phyloP scores from a whole-genome alignment of 2,329 filamentous ascomycete species.

The Fusarium fracticaudum region DNA sequence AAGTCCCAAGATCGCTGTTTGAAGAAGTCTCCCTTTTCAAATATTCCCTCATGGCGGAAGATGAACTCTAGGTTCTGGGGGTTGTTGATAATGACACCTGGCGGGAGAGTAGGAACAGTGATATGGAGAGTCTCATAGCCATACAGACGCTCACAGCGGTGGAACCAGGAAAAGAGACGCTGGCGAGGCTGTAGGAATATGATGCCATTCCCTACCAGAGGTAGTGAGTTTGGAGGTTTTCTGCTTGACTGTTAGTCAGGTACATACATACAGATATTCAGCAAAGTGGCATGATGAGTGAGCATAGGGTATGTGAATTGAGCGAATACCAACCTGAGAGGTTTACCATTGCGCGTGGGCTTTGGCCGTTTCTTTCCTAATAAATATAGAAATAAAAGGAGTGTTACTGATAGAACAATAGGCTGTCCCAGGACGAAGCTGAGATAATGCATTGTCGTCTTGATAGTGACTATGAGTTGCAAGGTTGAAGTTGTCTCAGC shows the following conservation, averaged over 20 bases:
- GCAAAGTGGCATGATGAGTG: neutral
- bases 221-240: constrained; percentile 61
- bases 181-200: constrained; percentile 68
- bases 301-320: neutral
- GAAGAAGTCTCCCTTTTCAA: constrained; percentile 71
- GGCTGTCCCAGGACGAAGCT: neutral
- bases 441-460: constrained; percentile 28
- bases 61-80: constrained; percentile 70
- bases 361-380: neutral
- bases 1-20: constrained; percentile 68
- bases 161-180: constrained; percentile 70
- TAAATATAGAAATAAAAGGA: neutral
- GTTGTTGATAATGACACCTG: constrained; percentile 70
- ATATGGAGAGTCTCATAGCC: constrained; percentile 71
- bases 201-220: constrained; percentile 69
- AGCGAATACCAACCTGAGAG: constrained; percentile 20
- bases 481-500: constrained; percentile 17
- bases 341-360: constrained; percentile 34
- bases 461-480: neutral
- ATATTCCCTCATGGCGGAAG: constrained; percentile 67
- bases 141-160: constrained; percentile 64
- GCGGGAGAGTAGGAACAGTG: constrained; percentile 68
- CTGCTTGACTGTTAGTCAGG: constrained; percentile 40
- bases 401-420: neutral
- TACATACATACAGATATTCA: too few species aligned